Evolutionary conservation across 225 moss, liverwort and hornwort genomes (phyloP).

Genomic region (Pseudoscleropodium purum): DNA sequence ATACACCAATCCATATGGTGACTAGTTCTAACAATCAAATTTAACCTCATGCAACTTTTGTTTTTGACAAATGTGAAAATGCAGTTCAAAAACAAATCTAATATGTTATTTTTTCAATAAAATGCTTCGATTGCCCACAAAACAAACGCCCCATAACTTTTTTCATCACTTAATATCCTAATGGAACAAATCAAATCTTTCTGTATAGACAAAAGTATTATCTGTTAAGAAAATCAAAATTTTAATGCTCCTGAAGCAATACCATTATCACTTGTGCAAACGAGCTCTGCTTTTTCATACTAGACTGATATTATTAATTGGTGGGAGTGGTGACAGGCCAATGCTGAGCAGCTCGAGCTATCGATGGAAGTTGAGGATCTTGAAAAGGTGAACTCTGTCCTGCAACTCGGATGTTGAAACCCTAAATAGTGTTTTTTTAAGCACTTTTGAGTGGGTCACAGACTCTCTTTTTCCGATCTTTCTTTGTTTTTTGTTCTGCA

Average conservation of each 20-base stretch:
- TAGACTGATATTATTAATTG: neutral
- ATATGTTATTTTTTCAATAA: rapidly evolving
- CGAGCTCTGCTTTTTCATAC: neutral
- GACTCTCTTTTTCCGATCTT: neutral
- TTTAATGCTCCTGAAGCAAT: neutral
- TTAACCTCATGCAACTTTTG: neutral
- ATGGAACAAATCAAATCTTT: neutral
- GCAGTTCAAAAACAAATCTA: rapidly evolving
- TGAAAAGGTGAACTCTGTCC: constrained; percentile 15
- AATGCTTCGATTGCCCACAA: neutral
- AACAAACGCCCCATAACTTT: neutral
- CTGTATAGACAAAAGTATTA: rapidly evolving
- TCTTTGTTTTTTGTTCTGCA: too few relatives aligned
- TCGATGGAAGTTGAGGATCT: constrained; percentile 84
- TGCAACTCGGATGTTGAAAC: neutral
- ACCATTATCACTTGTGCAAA: neutral
- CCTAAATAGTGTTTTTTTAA: neutral
- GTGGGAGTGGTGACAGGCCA: constrained; percentile 38
- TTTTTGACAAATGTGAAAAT: neutral
- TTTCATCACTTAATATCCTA: neutral
- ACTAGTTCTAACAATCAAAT: neutral
- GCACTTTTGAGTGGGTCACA: neutral
- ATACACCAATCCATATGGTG: neutral
- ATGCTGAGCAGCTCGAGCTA: constrained; percentile 73
- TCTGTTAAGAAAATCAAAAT: neutral